phyloP scores from a whole-genome alignment of 2,329 filamentous ascomycete species.

The Ascochyta rabiei region DNA sequence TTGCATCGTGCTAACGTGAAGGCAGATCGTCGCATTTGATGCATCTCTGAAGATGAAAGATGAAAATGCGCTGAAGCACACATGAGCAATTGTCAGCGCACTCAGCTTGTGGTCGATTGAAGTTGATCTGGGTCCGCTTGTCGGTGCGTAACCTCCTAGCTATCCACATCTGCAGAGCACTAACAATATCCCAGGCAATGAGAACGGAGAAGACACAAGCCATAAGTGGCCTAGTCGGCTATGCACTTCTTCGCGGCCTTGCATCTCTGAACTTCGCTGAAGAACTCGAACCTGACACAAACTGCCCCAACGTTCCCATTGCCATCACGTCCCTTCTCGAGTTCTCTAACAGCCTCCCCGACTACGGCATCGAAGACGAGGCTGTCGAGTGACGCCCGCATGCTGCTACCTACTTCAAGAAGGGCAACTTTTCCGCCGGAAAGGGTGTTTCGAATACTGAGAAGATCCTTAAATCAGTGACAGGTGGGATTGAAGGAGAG shows the following conservation, averaged over 20 bases:
- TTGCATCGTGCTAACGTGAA: not conserved
- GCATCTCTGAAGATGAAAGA: slow-evolving; percentile 16
- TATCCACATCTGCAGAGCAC: not conserved
- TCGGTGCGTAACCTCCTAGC: not conserved
- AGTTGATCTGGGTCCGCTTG: slow-evolving; percentile 9
- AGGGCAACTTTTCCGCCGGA: slow-evolving; percentile 7
- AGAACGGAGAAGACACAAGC: slow-evolving; percentile 14
- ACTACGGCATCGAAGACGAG: slow-evolving; percentile 16
- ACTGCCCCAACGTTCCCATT: slow-evolving; percentile 15
- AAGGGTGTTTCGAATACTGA: slow-evolving; percentile 15
- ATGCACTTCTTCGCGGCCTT: slow-evolving; percentile 17
- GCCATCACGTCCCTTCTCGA: slow-evolving; percentile 15
- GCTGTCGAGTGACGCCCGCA: slow-evolving; percentile 12
- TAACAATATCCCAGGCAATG: slow-evolving; percentile 11
- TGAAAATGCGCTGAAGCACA: slow-evolving; percentile 5
- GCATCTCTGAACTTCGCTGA: slow-evolving; percentile 17
- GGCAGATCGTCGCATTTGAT: slow-evolving; percentile 20
- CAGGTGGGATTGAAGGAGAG: not conserved
- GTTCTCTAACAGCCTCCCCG: not conserved
- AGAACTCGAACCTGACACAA: slow-evolving; percentile 18
- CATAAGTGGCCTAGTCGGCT: slow-evolving; percentile 18
- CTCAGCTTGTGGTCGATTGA: slow-evolving; percentile 21
- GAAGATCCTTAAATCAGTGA: slow-evolving; percentile 12
- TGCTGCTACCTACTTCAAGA: slow-evolving; percentile 19
- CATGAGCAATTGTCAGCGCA: slow-evolving; percentile 18